Base-by-base conservation (phyloP, 768 basidiomycete species). In the Guyanaporus albipodus region DNA sequence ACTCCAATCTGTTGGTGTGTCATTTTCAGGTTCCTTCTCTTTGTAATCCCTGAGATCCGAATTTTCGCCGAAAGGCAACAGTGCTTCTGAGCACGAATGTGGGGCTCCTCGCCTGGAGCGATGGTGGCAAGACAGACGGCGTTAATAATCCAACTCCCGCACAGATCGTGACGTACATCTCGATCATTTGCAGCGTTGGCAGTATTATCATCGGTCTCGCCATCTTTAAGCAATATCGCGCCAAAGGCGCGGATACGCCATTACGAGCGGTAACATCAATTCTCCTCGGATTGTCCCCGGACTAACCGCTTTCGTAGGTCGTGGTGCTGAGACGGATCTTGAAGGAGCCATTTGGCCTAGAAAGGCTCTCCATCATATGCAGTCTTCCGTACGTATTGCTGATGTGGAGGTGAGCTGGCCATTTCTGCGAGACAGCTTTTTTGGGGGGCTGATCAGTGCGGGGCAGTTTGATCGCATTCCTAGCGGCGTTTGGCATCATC, bases 311-410 rank as follows among this genome's bases (percentile, higher is more conserved):
- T 32, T 35, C 17, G 11, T 31, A 65, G 63, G 52, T 65, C 14
- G 38, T 50, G 14, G 52, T 63, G 3, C 38, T 65, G 42, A 63
- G 56, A 38, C 63, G 60, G 4, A 65, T 65, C 12, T 42, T 65
- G 5, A 50, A 55, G 11, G 49, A 56, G 22, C 39, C 41, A 8
- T 50, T 61, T 17, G 69, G 70, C 12, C 50, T 70, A 3, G 71
- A 72, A 39, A 57, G 63, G 11, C 56, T 74, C 24, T 60, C 73
- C 6, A 67, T 73, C 27, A 59, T 70, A 40, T 74, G 67, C 39
- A 70, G 67, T 46, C 62, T 73, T 34, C 72, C 72, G 6, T 69
- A 72, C 27, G 68, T 68, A 28, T 48, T 72, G 7, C 55, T 73
- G 33, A 63, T 73, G 63, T 73, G 69, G 65, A 55, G 66, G 73